These are phyloP conservation scores for Cornus suecica DNA, from an alignment of 148 eudicot species.

Conservation along the genomic window DNA sequence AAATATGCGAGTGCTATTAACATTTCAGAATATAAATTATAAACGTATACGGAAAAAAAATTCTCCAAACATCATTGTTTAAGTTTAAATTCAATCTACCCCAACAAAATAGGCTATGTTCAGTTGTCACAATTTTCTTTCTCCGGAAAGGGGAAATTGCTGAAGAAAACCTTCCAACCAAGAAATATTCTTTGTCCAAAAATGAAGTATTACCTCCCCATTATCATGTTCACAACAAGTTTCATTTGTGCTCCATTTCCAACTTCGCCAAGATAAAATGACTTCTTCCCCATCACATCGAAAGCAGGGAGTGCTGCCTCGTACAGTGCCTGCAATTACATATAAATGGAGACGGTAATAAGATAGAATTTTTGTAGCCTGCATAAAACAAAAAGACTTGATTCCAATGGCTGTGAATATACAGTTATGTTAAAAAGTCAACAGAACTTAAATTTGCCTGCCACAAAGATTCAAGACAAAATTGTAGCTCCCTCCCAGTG, in stretches of 20 bases:
- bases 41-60: not conserved
- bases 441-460: not conserved
- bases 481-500: not conserved
- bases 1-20: not conserved
- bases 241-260: slow-evolving; percentile 99
- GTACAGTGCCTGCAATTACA: slow-evolving; percentile 57
- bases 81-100: not conserved
- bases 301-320: slow-evolving; percentile 86
- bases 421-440: too few species aligned
- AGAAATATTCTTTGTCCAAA: not conserved
- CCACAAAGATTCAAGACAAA: not conserved
- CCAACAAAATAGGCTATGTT: not conserved
- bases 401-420: too few species aligned
- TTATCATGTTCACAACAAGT: slow-evolving; percentile 97
- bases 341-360: slow-evolving; percentile 7
- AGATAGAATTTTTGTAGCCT: not conserved
- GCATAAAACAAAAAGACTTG: not conserved
- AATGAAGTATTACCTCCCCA: slow-evolving; percentile 74
- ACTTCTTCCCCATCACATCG: slow-evolving; percentile 92
- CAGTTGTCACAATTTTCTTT: not conserved
- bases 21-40: not conserved
- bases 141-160: not conserved
- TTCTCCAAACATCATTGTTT: not conserved
- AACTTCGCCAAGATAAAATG: slow-evolving; percentile 83
- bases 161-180: not conserved